These are phyloP conservation scores for Cladosporium phlei DNA, from an alignment of 2,329 filamentous ascomycete species.

Conservation along the genomic window DNA sequence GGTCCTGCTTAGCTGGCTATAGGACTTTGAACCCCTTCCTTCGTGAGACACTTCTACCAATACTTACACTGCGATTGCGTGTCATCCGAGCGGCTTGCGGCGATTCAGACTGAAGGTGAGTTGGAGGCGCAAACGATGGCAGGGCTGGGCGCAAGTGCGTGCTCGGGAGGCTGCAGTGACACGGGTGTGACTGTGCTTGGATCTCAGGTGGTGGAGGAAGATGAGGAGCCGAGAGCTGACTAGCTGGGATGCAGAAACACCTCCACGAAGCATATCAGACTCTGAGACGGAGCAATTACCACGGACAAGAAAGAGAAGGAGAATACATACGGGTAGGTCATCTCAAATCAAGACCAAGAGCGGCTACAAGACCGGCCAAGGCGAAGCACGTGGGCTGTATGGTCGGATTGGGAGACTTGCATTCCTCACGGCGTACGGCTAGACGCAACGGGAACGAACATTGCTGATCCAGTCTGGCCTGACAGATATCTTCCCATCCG, in stretches of 20 bases:
- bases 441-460: constrained; percentile 5
- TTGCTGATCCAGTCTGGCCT: constrained; percentile 4
- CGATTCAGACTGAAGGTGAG: constrained; percentile 1
- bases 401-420: constrained; percentile 3
- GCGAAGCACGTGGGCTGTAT: constrained; percentile 3
- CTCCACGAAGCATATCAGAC: not conserved
- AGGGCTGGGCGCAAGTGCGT: too few relatives aligned
- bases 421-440: constrained; percentile 6
- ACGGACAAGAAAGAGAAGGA: not conserved
- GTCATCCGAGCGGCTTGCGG: not conserved
- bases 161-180: constrained; percentile 2
- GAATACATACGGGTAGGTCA: constrained; percentile 1
- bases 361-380: too few relatives aligned
- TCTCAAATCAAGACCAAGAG: too few relatives aligned
- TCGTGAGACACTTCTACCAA: not conserved
- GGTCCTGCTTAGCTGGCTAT: not conserved
- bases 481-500: not conserved
- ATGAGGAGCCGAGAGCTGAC: constrained; percentile 8
- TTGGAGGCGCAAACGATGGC: not conserved
- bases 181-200: constrained; percentile 1
- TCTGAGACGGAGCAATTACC: not conserved
- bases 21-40: not conserved
- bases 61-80: too few relatives aligned
- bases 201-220: too few relatives aligned
- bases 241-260: not conserved